A percentile compares a stretch with the other conserved stretches of the same genome.
These are phyloP conservation scores for Hirschfeldia incana DNA, from an alignment of 345 rosid genomes.

Conservation along the genomic window DNA sequence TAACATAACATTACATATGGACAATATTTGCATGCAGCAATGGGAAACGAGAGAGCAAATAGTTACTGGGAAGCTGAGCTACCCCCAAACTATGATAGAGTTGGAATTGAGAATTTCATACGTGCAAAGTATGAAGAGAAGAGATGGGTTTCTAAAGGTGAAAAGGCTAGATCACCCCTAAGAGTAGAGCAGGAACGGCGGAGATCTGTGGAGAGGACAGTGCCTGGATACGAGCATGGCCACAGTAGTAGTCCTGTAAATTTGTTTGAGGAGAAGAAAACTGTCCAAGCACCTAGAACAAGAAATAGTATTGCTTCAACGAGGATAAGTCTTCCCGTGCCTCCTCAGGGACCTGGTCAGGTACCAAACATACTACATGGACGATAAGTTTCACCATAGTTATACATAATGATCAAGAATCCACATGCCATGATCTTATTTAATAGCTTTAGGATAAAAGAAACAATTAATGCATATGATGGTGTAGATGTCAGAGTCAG, in stretches of 20 bases:
- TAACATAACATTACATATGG: not conserved
- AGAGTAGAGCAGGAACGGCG: conserved; percentile 54
- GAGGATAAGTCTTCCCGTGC: conserved; percentile 64
- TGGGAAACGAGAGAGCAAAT: conserved; percentile 96
- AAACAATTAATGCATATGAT: conserved; percentile 15
- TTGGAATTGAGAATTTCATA: conserved; percentile 91
- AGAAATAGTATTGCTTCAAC: conserved; percentile 48
- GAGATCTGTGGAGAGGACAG: conserved; percentile 60
- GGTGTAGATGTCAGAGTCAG: not conserved
- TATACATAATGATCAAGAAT: conserved; percentile 15
- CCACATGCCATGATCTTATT: not conserved
- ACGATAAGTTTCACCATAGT: not conserved
- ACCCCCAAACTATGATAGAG: conserved; percentile 91
- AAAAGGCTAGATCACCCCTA: conserved; percentile 67
- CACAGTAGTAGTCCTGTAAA: conserved; percentile 52
- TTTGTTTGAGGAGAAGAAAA: conserved; percentile 62
- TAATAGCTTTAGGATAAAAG: conserved; percentile 4
- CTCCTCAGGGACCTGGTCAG: conserved; percentile 81
- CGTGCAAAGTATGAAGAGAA: conserved; percentile 96
- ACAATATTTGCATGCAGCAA: conserved; percentile 54
- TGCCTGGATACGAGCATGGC: conserved; percentile 50
- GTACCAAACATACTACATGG: conserved; percentile 38
- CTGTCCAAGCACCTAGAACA: conserved; percentile 47
- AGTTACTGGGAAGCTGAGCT: conserved; percentile 97
- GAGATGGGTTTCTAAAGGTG: conserved; percentile 84